phyloP scores from a whole-genome alignment of 257 asterid species.

The Fraxinus americana region DNA sequence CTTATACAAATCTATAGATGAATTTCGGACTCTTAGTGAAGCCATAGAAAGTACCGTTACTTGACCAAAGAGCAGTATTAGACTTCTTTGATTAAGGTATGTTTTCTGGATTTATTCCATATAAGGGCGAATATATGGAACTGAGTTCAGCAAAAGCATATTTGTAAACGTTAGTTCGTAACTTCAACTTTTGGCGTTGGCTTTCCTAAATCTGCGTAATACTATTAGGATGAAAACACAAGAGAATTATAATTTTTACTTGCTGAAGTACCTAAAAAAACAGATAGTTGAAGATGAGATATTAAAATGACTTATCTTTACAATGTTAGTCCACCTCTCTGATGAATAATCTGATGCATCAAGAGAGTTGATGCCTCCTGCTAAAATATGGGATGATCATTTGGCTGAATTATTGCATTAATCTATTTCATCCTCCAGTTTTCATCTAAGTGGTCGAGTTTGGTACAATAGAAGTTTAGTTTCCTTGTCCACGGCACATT shows the following conservation, averaged over 20 bases:
- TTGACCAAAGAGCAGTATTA: too few relatives aligned
- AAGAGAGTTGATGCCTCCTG: constrained; percentile 90
- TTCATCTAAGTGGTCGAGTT: constrained; percentile 85
- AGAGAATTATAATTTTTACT: not conserved
- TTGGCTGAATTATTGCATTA: constrained; percentile 66
- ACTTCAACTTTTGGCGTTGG: constrained; percentile 84
- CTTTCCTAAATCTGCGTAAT: constrained; percentile 78
- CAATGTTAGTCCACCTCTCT: constrained; percentile 84
- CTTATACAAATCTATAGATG: too few relatives aligned
- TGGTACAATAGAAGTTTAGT: constrained; percentile 73
- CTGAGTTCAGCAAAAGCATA: too few relatives aligned
- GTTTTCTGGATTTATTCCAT: too few relatives aligned
- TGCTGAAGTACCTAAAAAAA: not conserved
- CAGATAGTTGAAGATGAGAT: not conserved
- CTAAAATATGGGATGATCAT: constrained; percentile 66
- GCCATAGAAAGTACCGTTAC: too few relatives aligned
- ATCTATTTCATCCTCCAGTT: constrained; percentile 90
- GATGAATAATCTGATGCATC: constrained; percentile 79
- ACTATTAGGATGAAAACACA: constrained; percentile 32
- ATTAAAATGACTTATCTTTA: constrained; percentile 52
- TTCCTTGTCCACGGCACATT: constrained; percentile 84
- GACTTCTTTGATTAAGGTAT: too few relatives aligned
- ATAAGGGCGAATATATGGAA: too few relatives aligned
- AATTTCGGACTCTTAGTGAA: too few relatives aligned
- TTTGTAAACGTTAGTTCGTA: constrained; percentile 23